Evolutionary conservation across 106 monocot genomes (phyloP).

Genomic region (Vanilla planifolia): DNA sequence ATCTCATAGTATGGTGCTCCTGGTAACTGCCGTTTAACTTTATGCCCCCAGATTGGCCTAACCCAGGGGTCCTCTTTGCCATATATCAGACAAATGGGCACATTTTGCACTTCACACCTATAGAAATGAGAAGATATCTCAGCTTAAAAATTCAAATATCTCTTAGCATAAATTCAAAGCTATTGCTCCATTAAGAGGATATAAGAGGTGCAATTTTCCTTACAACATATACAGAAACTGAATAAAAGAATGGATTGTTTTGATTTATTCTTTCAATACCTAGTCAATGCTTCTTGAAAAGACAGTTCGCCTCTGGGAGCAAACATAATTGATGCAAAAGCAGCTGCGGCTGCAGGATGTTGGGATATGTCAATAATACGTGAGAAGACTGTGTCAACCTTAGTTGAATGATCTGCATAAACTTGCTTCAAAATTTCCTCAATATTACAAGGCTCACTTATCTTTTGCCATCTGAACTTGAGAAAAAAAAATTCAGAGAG

Average conservation of each 20-base stretch:
- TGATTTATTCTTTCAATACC: conserved; percentile 25
- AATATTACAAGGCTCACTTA: conserved; percentile 83
- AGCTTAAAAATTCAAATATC: not conserved
- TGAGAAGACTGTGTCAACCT: conserved; percentile 78
- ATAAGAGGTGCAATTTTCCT: no score
- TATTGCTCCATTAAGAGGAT: no score
- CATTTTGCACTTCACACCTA: conserved; percentile 59
- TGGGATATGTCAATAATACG: conserved; percentile 74
- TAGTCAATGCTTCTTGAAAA: conserved; percentile 64
- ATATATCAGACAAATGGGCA: conserved; percentile 92
- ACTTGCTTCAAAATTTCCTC: conserved; percentile 82
- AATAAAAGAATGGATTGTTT: not conserved
- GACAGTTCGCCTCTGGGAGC: conserved; percentile 70
- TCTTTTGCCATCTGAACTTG: conserved; percentile 90
- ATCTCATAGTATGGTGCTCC: conserved; percentile 89
- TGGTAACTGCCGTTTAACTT: conserved; percentile 68
- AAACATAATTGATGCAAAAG: conserved; percentile 95
- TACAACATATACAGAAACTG: not conserved
- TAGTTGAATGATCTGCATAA: conserved; percentile 85
- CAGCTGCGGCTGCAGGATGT: conserved; percentile 92
- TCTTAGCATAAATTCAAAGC: not conserved
- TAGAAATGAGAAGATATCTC: not conserved
- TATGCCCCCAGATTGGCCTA: conserved; percentile 71
- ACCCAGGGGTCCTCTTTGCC: conserved; percentile 99
- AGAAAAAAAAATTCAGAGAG: conserved; percentile 11